phyloP scores from a whole-genome alignment of 2,329 filamentous ascomycete genomes.

The Cladophialophora immunda region DNA sequence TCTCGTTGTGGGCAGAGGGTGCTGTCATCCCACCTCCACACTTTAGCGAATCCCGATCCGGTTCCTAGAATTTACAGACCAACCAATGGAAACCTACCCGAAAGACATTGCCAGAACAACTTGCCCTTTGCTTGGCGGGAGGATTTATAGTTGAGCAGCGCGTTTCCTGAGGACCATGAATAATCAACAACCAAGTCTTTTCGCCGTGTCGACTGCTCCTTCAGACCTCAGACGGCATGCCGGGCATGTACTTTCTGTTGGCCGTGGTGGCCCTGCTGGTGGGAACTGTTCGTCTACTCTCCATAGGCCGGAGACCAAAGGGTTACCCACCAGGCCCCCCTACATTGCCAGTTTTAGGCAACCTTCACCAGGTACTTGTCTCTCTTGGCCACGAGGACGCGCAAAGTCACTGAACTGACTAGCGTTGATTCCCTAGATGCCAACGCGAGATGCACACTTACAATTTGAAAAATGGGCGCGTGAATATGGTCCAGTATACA shows the following conservation, averaged over 20 bases:
- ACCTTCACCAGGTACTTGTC: slow-evolving; percentile 53
- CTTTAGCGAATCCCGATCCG: not conserved
- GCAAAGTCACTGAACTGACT: not conserved
- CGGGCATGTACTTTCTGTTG: not conserved
- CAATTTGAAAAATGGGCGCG: slow-evolving; percentile 63
- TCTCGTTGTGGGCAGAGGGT: not conserved
- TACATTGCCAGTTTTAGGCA: slow-evolving; percentile 61
- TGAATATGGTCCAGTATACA: slow-evolving; percentile 63
- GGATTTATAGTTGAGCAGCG: not conserved
- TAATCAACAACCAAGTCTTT: not conserved
- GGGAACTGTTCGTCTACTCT: not conserved
- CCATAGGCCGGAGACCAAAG: slow-evolving; percentile 17
- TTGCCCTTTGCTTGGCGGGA: not conserved
- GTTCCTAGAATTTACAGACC: not conserved
- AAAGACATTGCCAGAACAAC: not conserved
- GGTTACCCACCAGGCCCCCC: slow-evolving; percentile 60
- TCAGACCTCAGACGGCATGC: not conserved
- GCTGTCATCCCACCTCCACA: not conserved
- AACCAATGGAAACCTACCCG: not conserved
- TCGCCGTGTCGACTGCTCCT: not conserved
- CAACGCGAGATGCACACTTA: slow-evolving; percentile 51
- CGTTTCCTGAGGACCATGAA: not conserved
- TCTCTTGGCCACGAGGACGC: slow-evolving; percentile 14
- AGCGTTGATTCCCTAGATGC: slow-evolving; percentile 47
- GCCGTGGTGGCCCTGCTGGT: slow-evolving; percentile 2